These are phyloP conservation scores for Talaromyces sp. DNA, from an alignment of 2,329 filamentous ascomycete genomes.

Conservation along the genomic window DNA sequence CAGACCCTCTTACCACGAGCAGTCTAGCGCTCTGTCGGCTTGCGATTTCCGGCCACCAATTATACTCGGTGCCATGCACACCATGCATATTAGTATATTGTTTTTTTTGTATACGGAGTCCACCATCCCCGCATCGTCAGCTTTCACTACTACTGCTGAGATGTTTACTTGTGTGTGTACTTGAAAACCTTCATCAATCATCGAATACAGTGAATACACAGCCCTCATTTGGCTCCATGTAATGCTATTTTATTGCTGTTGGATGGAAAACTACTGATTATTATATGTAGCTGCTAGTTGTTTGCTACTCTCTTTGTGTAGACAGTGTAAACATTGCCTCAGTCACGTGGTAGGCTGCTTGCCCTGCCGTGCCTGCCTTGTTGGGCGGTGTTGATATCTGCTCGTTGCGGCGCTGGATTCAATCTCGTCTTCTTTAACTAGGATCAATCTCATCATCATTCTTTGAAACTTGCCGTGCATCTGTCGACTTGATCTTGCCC, in stretches of 20 bases:
- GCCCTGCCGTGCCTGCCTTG: not conserved
- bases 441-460: not conserved
- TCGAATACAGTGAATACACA: not conserved
- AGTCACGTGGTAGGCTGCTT: not conserved
- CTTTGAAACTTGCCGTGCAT: not conserved
- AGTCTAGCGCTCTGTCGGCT: not conserved
- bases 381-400: not conserved
- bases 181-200: not conserved
- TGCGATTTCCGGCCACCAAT: not conserved
- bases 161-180: not conserved
- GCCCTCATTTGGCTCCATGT: not conserved
- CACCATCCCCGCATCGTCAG: not conserved
- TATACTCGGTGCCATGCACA: too few relatives aligned
- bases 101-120: not conserved
- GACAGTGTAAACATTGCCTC: not conserved
- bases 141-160: not conserved
- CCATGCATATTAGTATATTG: not conserved
- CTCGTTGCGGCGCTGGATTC: not conserved
- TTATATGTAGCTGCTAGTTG: not conserved
- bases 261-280: not conserved
- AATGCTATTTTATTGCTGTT: not conserved
- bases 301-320: not conserved
- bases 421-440: not conserved
- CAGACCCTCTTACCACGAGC: not conserved
- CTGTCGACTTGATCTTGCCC: not conserved